phyloP scores from a whole-genome alignment of 2,329 filamentous ascomycete genomes.

The Tolypocladium ovalisporum region DNA sequence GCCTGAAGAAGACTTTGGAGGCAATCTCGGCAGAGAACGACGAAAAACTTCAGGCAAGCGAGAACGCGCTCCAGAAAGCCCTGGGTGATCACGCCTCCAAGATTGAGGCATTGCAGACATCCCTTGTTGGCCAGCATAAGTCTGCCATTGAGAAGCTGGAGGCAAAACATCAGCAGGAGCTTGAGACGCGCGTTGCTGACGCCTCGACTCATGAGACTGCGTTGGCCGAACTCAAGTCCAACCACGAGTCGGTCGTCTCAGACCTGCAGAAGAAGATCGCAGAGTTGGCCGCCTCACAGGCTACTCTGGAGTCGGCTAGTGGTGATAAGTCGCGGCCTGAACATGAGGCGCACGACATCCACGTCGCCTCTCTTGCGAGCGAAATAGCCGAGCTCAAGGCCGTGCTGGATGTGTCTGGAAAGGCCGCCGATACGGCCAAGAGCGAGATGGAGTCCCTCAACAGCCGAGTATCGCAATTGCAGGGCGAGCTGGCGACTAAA shows the following conservation, averaged over 20 bases:
- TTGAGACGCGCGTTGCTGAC: conserved; percentile 34
- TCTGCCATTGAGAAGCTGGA: conserved; percentile 37
- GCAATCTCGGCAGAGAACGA: conserved; percentile 20
- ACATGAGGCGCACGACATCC: conserved; percentile 30
- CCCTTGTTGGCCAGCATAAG: conserved; percentile 39
- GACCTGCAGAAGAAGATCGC: conserved; percentile 46
- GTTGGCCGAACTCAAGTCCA: conserved; percentile 36
- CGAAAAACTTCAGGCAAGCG: conserved; percentile 20
- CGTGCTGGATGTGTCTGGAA: conserved; percentile 35
- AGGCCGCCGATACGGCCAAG: conserved; percentile 30
- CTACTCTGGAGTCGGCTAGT: conserved; percentile 32
- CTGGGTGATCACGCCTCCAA: conserved; percentile 36
- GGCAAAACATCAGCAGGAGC: conserved; percentile 38
- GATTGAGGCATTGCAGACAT: conserved; percentile 37
- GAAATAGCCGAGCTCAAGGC: conserved; percentile 40
- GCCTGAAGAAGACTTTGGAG: conserved; percentile 40
- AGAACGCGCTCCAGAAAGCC: conserved; percentile 24
- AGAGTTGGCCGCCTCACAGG: conserved; percentile 35
- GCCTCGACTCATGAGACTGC: conserved; percentile 36
- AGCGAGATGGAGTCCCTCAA: conserved; percentile 32
- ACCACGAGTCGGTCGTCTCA: conserved; percentile 35
- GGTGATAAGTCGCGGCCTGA: conserved; percentile 33
- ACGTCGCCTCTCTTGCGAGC: conserved; percentile 38
- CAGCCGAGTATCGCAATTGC: conserved; percentile 25
- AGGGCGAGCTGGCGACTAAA: conserved; percentile 27